Conservation (phyloP, 352 stramenopile species). For the Pythium brassicae region DNA sequence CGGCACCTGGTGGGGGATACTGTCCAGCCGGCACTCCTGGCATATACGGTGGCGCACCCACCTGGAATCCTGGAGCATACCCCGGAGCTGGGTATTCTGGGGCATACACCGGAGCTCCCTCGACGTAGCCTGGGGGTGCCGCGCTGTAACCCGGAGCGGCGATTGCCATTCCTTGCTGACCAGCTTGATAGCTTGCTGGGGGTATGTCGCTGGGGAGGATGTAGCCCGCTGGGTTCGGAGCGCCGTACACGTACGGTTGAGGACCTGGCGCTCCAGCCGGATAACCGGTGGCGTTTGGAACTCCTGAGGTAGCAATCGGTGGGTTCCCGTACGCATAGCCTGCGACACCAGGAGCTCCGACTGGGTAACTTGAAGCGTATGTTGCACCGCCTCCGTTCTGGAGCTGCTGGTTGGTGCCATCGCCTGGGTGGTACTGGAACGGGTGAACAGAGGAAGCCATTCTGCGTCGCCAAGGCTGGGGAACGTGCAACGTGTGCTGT, state of each 20-base stretch:
- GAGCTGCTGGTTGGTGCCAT: neutral
- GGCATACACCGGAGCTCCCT: too few species aligned
- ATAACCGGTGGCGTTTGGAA: too few species aligned
- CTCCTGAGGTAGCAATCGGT: too few species aligned
- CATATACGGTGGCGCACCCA: neutral
- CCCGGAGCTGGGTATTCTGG: too few species aligned
- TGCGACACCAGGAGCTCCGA: neutral
- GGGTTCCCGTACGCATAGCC: neutral
- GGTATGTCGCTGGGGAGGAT: neutral
- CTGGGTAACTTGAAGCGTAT: neutral
- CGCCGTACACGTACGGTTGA: neutral
- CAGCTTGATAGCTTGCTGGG: neutral
- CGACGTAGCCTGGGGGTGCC: too few species aligned
- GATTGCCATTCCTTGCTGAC: too few species aligned
- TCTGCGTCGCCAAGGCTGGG: neutral
- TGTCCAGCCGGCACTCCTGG: too few species aligned
- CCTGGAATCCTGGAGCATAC: neutral
- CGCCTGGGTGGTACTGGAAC: conserved; percentile 1
- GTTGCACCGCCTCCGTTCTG: neutral
- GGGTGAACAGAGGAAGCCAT: conserved; percentile 10
- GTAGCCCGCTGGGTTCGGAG: neutral
- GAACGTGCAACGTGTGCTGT: too few species aligned
- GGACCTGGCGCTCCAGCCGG: neutral
- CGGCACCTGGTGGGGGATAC: neutral
- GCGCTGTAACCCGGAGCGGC: too few species aligned